These are phyloP conservation scores for rapeseed (Brassica napus) DNA, from an alignment of 345 rosid species.

Conservation along the genomic window DNA sequence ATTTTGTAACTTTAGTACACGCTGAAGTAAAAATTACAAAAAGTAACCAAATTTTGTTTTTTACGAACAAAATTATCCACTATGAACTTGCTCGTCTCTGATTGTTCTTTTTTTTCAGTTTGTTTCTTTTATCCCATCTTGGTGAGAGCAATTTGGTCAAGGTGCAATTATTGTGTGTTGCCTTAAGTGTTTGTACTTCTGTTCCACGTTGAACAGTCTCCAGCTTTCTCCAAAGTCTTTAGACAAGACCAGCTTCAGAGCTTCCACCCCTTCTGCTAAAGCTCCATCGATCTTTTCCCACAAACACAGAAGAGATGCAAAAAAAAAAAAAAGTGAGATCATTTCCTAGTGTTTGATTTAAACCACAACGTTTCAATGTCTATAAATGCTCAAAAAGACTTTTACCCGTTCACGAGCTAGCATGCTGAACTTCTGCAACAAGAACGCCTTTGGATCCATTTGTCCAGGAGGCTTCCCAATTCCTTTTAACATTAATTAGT, in stretches of 20 bases:
- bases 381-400: slow-evolving; percentile 25
- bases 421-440: slow-evolving; percentile 78
- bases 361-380: slow-evolving; percentile 3
- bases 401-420: slow-evolving; percentile 59
- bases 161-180: slow-evolving; percentile 50
- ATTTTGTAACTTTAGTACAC: slow-evolving; percentile 7
- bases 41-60: too few relatives aligned
- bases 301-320: neutral
- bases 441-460: slow-evolving; percentile 96
- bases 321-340: neutral
- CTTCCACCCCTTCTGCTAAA: slow-evolving; percentile 68
- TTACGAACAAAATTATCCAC: too few relatives aligned
- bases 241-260: slow-evolving; percentile 61
- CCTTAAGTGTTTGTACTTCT: slow-evolving; percentile 80
- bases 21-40: neutral
- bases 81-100: too few relatives aligned
- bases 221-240: slow-evolving; percentile 74
- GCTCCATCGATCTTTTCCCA: slow-evolving; percentile 71
- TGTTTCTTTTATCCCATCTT: too few relatives aligned
- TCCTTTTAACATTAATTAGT: slow-evolving; percentile 41
- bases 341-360: neutral
- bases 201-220: slow-evolving; percentile 66
- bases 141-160: slow-evolving; percentile 28
- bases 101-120: too few relatives aligned
- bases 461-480: slow-evolving; percentile 91